Evolutionary conservation across 495 filamentous ascomycete species (phyloP), one percentile per base, ranked within the genome.

Genomic region (Penicillium cataractarum): DNA sequence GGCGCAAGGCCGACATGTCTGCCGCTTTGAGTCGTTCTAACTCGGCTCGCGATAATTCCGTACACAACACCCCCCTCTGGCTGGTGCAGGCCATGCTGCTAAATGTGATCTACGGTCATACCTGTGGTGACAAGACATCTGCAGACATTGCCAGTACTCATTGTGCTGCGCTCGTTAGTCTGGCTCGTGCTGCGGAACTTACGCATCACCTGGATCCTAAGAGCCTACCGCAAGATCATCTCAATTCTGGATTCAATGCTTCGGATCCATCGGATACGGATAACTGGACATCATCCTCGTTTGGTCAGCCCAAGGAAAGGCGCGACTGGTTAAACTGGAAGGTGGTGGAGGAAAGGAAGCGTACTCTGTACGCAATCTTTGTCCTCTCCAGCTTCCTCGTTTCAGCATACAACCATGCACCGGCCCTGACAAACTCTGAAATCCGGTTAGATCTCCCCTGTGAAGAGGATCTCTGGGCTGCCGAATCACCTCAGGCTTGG

Each of bases 71-170:
- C 13, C 95, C 95, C 2, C 82, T 97, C 53, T 97, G 95, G 95
- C 83, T 99, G 29, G 92, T 99, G n/a, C 95, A 99, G 70, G 93
- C 95, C 1, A 97, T 99, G 95, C 83, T 99, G 31, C 82, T 99
- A 42, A 97, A 97, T 75, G 91, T 98, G 35, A 90, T 98, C 12
- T 99, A 97, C 66, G 96, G 96, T 10, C 92, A 98, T 66, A 93
- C 96, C 65, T 97, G 92, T 72, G 96, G 91, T 27, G 94, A 99
- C 70, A 95, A 94, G 76, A 86, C 83, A 35, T 89, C 92, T 15
- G 91, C 91, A 35, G 92, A 97, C 72, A 96, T 96, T 65, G 95
- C 95, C 3, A 91, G 87, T 63, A 97, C 89, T 1, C 95, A 97
- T 65, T 96, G 92, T 67, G 90, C 92, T 12, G 91, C 94, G 35